Evolutionary conservation across 116 monocot species (phyloP).

Genomic region (Posidonia oceanica): DNA sequence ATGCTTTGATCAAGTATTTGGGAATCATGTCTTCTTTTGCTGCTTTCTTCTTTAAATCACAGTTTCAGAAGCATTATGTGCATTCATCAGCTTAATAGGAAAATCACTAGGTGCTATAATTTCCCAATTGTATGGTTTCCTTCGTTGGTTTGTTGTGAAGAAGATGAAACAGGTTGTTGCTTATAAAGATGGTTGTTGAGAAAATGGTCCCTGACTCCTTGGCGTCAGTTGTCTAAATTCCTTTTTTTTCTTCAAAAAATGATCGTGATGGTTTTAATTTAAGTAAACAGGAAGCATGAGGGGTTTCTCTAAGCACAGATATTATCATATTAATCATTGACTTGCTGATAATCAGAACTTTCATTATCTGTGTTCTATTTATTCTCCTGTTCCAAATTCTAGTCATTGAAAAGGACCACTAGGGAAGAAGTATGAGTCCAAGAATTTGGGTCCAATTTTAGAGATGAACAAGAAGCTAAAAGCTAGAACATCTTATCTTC

Average conservation of each 20-base stretch:
- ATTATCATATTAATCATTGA: no score
- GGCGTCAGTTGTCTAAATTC: background rate
- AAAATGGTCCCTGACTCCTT: no score
- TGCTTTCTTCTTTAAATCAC: no score
- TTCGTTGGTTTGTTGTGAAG: no score
- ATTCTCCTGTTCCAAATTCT: no score
- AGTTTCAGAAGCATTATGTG: no score
- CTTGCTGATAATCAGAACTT: background rate
- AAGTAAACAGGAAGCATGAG: background rate
- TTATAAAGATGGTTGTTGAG: background rate
- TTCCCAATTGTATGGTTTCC: no score
- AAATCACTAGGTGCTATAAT: no score
- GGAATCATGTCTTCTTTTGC: no score
- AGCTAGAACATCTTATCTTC: background rate
- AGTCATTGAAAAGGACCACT: background rate
- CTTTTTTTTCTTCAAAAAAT: background rate
- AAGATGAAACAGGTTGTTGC: background rate
- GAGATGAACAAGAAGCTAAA: background rate
- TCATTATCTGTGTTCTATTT: no score
- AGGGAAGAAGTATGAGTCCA: background rate
- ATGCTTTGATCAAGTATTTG: no score
- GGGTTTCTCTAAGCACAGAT: background rate
- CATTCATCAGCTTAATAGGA: no score
- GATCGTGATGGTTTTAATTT: background rate
- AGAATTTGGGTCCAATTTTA: background rate